Evolutionary conservation across 768 basidiomycete species (phyloP).

Genomic region (Lactarius trivialis): DNA sequence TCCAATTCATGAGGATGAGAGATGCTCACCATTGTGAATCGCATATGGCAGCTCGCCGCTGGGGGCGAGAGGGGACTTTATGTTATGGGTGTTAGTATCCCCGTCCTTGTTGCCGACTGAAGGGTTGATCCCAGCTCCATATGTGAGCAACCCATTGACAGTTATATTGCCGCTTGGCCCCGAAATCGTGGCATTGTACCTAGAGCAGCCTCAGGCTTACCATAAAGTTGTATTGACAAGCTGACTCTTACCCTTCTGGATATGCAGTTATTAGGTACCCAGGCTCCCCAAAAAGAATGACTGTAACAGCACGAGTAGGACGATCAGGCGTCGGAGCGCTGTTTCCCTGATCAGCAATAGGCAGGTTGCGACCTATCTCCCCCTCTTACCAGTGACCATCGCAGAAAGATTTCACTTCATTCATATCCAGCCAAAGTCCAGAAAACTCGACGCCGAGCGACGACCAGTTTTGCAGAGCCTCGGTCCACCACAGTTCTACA

Average conservation of each 20-base stretch:
- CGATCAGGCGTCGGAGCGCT: slow-evolving; percentile 55
- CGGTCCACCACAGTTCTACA: slow-evolving; percentile 53
- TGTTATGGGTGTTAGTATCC: slow-evolving; percentile 21
- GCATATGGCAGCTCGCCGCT: slow-evolving; percentile 57
- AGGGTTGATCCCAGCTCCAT: slow-evolving; percentile 28
- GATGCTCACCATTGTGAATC: slow-evolving; percentile 57
- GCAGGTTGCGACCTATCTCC: not conserved
- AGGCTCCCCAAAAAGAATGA: slow-evolving; percentile 51
- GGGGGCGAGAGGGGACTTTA: slow-evolving; percentile 45
- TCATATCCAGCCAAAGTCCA: slow-evolving; percentile 69
- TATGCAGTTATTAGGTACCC: slow-evolving; percentile 49
- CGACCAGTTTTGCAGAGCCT: slow-evolving; percentile 52
- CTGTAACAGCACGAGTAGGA: slow-evolving; percentile 47
- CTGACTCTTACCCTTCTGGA: slow-evolving; percentile 56
- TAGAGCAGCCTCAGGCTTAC: slow-evolving; percentile 25
- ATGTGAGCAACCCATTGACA: slow-evolving; percentile 58
- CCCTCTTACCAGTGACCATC: slow-evolving; percentile 35
- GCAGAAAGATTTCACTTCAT: slow-evolving; percentile 61
- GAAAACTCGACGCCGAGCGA: slow-evolving; percentile 48
- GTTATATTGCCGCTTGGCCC: slow-evolving; percentile 73
- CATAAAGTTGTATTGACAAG: not conserved
- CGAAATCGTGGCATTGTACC: slow-evolving; percentile 55
- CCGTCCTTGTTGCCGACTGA: not conserved
- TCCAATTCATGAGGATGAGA: not conserved
- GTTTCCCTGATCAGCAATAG: slow-evolving; percentile 7